Percentiles rank a stretch among this genome's conserved stretches.
These are phyloP conservation scores for Pichia sp. DNA, from an alignment of 1,139 yeast genomes.

Conservation along the genomic window DNA sequence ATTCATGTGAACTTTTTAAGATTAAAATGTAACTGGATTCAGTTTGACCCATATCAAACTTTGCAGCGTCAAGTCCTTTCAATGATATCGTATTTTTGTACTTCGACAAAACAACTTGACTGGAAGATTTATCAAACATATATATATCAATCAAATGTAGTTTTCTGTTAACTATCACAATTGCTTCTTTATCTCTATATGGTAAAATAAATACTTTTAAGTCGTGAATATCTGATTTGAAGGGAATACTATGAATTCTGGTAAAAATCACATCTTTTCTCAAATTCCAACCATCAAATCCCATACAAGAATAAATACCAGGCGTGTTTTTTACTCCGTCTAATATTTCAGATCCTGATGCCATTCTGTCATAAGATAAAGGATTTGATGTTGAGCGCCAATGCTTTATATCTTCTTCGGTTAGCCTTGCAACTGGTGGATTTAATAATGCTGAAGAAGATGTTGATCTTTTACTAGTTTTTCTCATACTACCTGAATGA, in stretches of 20 bases:
- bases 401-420: slow-evolving; percentile 38
- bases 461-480: slow-evolving; percentile 21
- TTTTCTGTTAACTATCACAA: slow-evolving; percentile 38
- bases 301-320: slow-evolving; percentile 2
- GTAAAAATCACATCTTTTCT: slow-evolving; percentile 66
- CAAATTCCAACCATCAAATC: slow-evolving; percentile 27
- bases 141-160: slow-evolving; percentile 40
- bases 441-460: slow-evolving; percentile 28
- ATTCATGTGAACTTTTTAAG: slow-evolving; percentile 30
- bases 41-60: slow-evolving; percentile 32
- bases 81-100: slow-evolving; percentile 34
- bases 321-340: slow-evolving; percentile 18
- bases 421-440: slow-evolving; percentile 38
- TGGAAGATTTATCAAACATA: slow-evolving; percentile 39
- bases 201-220: slow-evolving; percentile 40
- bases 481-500: slow-evolving; percentile 13
- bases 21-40: slow-evolving; percentile 34
- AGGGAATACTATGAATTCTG: slow-evolving; percentile 41
- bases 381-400: slow-evolving; percentile 52
- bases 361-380: slow-evolving; percentile 58
- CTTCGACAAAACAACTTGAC: slow-evolving; percentile 31
- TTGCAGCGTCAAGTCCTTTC: slow-evolving; percentile 39
- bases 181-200: slow-evolving; percentile 52
- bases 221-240: slow-evolving; percentile 29
- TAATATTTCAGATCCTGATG: slow-evolving; percentile 31